Conservation (phyloP, 2,329 filamentous ascomycete species). For the Amylocarpus encephaloides region DNA sequence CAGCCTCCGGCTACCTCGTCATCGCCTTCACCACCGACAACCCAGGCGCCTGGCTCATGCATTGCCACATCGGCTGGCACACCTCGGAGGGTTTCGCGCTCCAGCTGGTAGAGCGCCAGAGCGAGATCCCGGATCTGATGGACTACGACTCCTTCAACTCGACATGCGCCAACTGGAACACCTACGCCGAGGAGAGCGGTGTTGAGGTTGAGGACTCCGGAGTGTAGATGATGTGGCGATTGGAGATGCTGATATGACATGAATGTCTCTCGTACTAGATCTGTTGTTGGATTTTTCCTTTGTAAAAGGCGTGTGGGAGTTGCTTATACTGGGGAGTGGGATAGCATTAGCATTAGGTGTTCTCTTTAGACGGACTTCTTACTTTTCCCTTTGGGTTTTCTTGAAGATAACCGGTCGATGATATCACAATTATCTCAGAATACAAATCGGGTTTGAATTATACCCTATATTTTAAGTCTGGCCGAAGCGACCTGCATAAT, state of each 20-base stretch:
- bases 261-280: not conserved
- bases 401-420: no score
- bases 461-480: no score
- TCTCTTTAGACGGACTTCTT: not conserved
- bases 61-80: slow-evolving; percentile 10
- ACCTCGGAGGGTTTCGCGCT: slow-evolving; percentile 5
- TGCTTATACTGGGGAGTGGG: not conserved
- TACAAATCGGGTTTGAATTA: no score
- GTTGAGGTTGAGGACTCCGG: slow-evolving; percentile 20
- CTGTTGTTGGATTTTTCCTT: not conserved
- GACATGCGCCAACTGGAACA: slow-evolving; percentile 22
- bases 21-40: slow-evolving; percentile 5
- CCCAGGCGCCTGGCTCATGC: slow-evolving; percentile 9
- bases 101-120: slow-evolving; percentile 2
- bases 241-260: not conserved
- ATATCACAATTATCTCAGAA: no score
- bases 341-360: not conserved
- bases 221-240: slow-evolving; percentile 10
- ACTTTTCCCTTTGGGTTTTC: not conserved
- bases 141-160: slow-evolving; percentile 25
- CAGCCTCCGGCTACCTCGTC: slow-evolving; percentile 4
- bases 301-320: not conserved
- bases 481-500: no score
- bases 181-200: slow-evolving; percentile 20
- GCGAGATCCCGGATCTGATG: slow-evolving; percentile 9